Evolutionary conservation across 1,139 yeast genomes (phyloP).

Genomic region (Starmera stellimalicola): DNA sequence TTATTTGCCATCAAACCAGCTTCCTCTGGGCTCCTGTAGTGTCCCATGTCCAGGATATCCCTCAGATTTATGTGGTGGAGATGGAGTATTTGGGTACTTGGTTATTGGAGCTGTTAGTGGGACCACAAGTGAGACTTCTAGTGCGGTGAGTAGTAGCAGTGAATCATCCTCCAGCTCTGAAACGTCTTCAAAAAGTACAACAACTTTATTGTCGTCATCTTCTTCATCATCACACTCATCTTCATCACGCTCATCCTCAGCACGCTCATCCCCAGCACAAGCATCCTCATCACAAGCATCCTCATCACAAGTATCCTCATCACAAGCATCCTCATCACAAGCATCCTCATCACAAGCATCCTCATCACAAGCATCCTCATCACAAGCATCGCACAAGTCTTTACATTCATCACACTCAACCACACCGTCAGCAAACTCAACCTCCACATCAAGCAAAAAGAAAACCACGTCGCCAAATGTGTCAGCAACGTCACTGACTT

Average conservation of each 20-base stretch:
- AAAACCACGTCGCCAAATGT: too few species aligned
- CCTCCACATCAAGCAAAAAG: conserved; percentile 4
- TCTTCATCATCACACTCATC: conserved; percentile 1
- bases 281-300: conserved; percentile 1
- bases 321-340: conserved; percentile 16
- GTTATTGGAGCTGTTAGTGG: conserved; percentile 1
- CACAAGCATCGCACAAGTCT: conserved; percentile 2
- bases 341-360: conserved; percentile 10
- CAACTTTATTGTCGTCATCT: conserved; percentile 3
- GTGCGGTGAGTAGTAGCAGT: conserved; percentile 1
- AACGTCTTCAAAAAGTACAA: background rate
- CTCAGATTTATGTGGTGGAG: conserved; percentile 15
- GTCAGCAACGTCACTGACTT: conserved; percentile 3
- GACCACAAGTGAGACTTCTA: conserved; percentile 3
- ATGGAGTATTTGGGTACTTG: conserved; percentile 15
- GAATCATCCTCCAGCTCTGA: conserved; percentile 3
- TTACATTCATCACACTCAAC: background rate
- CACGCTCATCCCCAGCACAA: conserved; percentile 1
- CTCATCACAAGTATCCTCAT: conserved; percentile 14
- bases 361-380: background rate
- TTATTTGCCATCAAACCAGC: conserved; percentile 34
- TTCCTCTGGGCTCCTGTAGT: conserved; percentile 30
- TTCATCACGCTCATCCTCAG: background rate
- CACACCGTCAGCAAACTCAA: background rate
- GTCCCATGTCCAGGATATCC: conserved; percentile 42